Conservation (phyloP, 2,329 filamentous ascomycete species). For the Colletotrichum sp. region DNA sequence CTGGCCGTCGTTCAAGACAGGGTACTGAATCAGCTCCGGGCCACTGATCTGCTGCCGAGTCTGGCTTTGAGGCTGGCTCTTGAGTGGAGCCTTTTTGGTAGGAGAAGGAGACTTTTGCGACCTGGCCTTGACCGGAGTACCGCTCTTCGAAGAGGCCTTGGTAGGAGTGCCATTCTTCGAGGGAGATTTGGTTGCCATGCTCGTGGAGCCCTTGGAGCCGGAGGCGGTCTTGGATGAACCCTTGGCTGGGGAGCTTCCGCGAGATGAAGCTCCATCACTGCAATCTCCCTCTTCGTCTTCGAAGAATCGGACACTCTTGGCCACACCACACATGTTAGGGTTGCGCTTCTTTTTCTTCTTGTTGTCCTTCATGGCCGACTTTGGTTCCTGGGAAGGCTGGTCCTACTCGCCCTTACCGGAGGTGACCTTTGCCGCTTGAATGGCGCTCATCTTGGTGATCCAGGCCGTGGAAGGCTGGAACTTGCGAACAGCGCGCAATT, state of each 20-base stretch:
- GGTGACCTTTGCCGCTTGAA: slow-evolving; percentile 90
- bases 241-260: not conserved
- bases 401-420: slow-evolving; percentile 62
- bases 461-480: slow-evolving; percentile 86
- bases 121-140: not conserved
- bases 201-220: not conserved
- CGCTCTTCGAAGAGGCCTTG: not conserved
- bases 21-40: not conserved
- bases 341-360: not conserved
- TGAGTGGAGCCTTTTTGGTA: not conserved
- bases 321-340: not conserved
- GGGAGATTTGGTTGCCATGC: not conserved
- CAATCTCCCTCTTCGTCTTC: not conserved
- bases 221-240: not conserved
- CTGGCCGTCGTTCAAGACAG: not conserved
- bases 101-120: not conserved
- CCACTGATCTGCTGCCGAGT: not conserved
- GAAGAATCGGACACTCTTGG: slow-evolving; percentile 2
- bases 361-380: not conserved
- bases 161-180: not conserved
- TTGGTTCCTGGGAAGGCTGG: not conserved
- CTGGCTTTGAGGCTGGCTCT: not conserved
- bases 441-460: slow-evolving; percentile 96
- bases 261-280: not conserved
- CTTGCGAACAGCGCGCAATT: slow-evolving; percentile 92